These are phyloP conservation scores for Cutaneotrichosporon dermatis DNA, from an alignment of 1,284 basidiomycete species.

Conservation along the genomic window DNA sequence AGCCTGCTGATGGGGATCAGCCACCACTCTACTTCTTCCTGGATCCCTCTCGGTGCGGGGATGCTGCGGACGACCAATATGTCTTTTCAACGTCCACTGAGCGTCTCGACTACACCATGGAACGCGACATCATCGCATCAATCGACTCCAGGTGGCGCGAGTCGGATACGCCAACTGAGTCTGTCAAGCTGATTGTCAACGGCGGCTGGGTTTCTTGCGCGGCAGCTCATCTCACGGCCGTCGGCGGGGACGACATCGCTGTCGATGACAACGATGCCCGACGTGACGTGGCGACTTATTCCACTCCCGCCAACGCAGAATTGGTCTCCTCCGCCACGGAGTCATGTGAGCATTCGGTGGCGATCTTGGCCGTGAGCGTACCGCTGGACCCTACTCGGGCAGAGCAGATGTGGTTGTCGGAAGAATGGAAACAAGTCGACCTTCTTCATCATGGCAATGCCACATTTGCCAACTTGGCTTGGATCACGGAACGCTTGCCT, in stretches of 20 bases:
- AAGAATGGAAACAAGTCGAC: slow-evolving; percentile 70
- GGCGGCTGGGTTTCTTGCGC: slow-evolving; percentile 57
- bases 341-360: slow-evolving; percentile 67
- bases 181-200: slow-evolving; percentile 58
- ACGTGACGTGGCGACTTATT: slow-evolving; percentile 60
- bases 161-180: slow-evolving; percentile 54
- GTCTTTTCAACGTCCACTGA: slow-evolving; percentile 75
- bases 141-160: slow-evolving; percentile 73
- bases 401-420: slow-evolving; percentile 67
- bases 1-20: slow-evolving; percentile 46
- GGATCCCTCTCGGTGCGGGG: slow-evolving; percentile 75
- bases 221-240: slow-evolving; percentile 32
- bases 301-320: slow-evolving; percentile 59
- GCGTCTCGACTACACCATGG: slow-evolving; percentile 73
- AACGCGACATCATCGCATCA: slow-evolving; percentile 67
- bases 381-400: slow-evolving; percentile 61
- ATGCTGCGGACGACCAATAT: slow-evolving; percentile 66
- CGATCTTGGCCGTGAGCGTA: slow-evolving; percentile 70
- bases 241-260: slow-evolving; percentile 35
- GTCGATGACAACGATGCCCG: slow-evolving; percentile 37
- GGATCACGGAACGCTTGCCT: slow-evolving; percentile 78
- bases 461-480: slow-evolving; percentile 73
- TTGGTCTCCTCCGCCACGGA: slow-evolving; percentile 54
- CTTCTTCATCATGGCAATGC: slow-evolving; percentile 71
- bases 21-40: slow-evolving; percentile 75